These are phyloP conservation scores for Pezicula carpinea DNA, from an alignment of 2,329 filamentous ascomycete species.

Conservation along the genomic window DNA sequence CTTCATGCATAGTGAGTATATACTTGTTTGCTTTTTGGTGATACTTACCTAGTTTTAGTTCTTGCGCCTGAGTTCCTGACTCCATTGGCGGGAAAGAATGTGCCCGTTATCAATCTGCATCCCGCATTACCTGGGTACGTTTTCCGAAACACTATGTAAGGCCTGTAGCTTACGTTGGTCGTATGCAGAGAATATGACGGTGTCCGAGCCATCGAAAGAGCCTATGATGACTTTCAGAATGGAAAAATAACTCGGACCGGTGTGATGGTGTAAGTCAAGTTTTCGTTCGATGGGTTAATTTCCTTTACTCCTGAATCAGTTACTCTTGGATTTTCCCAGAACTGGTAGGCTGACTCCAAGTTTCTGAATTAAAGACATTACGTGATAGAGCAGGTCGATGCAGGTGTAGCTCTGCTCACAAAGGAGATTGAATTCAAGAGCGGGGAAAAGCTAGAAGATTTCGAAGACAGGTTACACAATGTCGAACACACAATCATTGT, in stretches of 20 bases:
- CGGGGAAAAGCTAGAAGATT: slow-evolving; percentile 59
- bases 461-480: slow-evolving; percentile 70
- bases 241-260: slow-evolving; percentile 65
- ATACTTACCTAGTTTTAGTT: slow-evolving; percentile 31
- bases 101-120: slow-evolving; percentile 66
- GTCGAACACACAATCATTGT: slow-evolving; percentile 78
- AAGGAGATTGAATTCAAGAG: slow-evolving; percentile 62
- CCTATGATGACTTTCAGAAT: slow-evolving; percentile 65
- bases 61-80: slow-evolving; percentile 56
- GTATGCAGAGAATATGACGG: slow-evolving; percentile 60
- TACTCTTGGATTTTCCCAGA: too few species aligned
- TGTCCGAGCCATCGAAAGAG: slow-evolving; percentile 70
- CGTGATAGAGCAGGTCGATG: slow-evolving; percentile 75
- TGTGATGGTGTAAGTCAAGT: slow-evolving; percentile 86
- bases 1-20: slow-evolving; percentile 53
- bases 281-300: too few species aligned
- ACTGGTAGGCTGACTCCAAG: too few species aligned
- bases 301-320: too few species aligned
- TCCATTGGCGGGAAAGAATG: slow-evolving; percentile 46
- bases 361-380: too few species aligned
- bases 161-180: too few species aligned
- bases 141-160: background rate
- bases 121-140: slow-evolving; percentile 61
- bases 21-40: too few species aligned
- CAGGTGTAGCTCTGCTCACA: slow-evolving; percentile 68